Evolutionary conservation across 225 moss, liverwort and hornwort species (phyloP).

Genomic region (Sphagnum contortum): DNA sequence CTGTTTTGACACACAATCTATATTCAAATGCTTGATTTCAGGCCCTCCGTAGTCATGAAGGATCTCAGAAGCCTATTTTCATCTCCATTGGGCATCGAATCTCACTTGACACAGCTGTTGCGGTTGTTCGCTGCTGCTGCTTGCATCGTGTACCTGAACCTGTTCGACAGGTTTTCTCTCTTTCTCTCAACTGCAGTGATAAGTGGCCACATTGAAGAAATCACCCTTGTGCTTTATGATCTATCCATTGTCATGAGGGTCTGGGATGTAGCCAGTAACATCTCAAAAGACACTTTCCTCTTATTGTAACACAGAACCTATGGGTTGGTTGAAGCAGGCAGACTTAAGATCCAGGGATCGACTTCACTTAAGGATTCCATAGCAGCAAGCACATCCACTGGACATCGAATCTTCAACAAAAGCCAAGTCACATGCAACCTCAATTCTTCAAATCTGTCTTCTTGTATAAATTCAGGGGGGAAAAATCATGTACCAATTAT

Average conservation of each 20-base stretch:
- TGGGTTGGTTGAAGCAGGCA: slow-evolving; percentile 32
- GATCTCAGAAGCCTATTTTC: slow-evolving; percentile 79
- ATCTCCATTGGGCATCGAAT: slow-evolving; percentile 86
- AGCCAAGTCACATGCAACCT: too few species aligned
- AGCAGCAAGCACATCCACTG: too few species aligned
- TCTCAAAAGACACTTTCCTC: too few species aligned
- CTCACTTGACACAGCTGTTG: slow-evolving; percentile 71
- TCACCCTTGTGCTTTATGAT: background rate
- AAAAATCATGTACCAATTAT: too few species aligned
- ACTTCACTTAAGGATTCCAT: slow-evolving; percentile 23
- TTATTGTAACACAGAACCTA: background rate
- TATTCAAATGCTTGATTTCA: slow-evolving; percentile 6
- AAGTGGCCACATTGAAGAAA: too few species aligned
- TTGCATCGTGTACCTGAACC: slow-evolving; percentile 89
- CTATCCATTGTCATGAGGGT: too few species aligned
- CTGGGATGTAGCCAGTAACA: too few species aligned
- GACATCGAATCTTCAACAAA: too few species aligned
- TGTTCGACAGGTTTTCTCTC: slow-evolving; percentile 68
- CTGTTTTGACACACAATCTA: too few species aligned
- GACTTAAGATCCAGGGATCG: slow-evolving; percentile 46
- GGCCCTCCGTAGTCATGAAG: slow-evolving; percentile 86
- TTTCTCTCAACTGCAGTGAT: background rate
- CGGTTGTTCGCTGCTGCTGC: slow-evolving; percentile 64
- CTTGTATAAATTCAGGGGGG: too few species aligned
- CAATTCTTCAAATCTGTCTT: too few species aligned